Evolutionary conservation across 305 asterid genomes (phyloP), one percentile per base, ranked within the genome.

Genomic region (Solanum aculeatissimum): DNA sequence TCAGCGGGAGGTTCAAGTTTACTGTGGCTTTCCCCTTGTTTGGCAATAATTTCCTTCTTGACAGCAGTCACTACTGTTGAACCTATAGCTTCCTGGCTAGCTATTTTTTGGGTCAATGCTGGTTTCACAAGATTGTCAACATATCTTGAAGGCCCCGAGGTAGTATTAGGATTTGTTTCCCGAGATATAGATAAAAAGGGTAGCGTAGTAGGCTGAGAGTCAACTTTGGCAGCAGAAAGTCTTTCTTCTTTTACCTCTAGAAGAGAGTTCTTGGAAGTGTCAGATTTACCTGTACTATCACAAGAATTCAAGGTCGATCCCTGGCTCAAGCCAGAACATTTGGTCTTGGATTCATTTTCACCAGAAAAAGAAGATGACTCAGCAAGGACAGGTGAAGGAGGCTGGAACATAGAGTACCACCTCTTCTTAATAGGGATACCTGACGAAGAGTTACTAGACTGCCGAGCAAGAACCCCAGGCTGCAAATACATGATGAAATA

Each of bases 371-470:
- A 71, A 27, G 89, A 68, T n/a, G 86, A 87, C 71, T 90, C 95
- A 85, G 88, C 91, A 18, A 72, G 86, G n/a, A 94, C 85, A 87
- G 97, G 91, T 62, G 97, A 88, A 19, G 89, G 75, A 9, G 92
- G 88, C 63, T 85, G 91, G 70, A 90, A 70, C 57, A 92, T 77
- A 5, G 92, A 92, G 88, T 93, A 89, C 86, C 93, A 93, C 87
- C 99, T 93, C 88, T 96, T 96, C 94, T 94, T 96, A 9, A 94
- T 88, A 51, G 99, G 99, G 85, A 96, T 88, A 88, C 92, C 91
- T 83, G 91, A 86, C 45, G 91, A 90, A 82, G 86, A 88, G 87
- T 84, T 87, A 87, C 90, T 84, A 87, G 94, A 88, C 85, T n/a
- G 91, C 86, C 88, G 92, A 81, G 91, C 51, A 75, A 87, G 74